Conservation (phyloP, 2,329 filamentous ascomycete species). For the Bipolaris zeicola region DNA sequence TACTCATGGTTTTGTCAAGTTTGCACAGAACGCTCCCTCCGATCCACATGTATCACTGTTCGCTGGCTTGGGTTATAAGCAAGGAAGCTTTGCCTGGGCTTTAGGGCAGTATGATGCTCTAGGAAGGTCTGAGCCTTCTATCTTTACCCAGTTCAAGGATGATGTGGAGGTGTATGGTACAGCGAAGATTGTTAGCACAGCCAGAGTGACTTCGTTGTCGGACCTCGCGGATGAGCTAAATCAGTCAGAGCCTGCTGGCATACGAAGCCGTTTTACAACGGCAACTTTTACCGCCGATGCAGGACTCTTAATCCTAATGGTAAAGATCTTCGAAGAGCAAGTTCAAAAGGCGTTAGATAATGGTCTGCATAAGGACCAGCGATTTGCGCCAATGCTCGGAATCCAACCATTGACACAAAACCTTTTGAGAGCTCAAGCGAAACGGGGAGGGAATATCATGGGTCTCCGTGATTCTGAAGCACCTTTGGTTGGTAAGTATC, state of each 20-base stretch:
- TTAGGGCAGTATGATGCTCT: not conserved
- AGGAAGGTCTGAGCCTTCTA: conserved; percentile 1
- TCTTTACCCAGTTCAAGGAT: conserved; percentile 5
- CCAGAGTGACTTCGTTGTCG: conserved; percentile 2
- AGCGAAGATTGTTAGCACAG: conserved; percentile 6
- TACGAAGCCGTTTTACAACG: conserved; percentile 1
- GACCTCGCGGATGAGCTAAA: conserved; percentile 5
- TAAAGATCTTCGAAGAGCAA: not conserved
- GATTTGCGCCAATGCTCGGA: conserved; percentile 1
- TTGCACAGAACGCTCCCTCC: not conserved
- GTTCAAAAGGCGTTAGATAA: not conserved
- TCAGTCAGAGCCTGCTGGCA: conserved; percentile 1
- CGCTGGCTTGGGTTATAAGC: conserved; percentile 4
- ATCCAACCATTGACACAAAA: conserved; percentile 1
- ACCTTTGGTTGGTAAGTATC: not conserved
- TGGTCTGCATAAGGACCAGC: not conserved
- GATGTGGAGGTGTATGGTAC: not conserved
- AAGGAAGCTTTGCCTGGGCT: conserved; percentile 5
- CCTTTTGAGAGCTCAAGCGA: not conserved
- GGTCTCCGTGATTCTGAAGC: not conserved
- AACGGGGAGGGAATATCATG: conserved; percentile 1
- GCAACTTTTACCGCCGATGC: not conserved
- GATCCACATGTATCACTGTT: conserved; percentile 3
- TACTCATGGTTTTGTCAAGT: conserved; percentile 1
- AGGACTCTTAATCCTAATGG: not conserved